Base-by-base conservation (phyloP, 352 stramenopile genomes). In the Phytopythium delawarense region DNA sequence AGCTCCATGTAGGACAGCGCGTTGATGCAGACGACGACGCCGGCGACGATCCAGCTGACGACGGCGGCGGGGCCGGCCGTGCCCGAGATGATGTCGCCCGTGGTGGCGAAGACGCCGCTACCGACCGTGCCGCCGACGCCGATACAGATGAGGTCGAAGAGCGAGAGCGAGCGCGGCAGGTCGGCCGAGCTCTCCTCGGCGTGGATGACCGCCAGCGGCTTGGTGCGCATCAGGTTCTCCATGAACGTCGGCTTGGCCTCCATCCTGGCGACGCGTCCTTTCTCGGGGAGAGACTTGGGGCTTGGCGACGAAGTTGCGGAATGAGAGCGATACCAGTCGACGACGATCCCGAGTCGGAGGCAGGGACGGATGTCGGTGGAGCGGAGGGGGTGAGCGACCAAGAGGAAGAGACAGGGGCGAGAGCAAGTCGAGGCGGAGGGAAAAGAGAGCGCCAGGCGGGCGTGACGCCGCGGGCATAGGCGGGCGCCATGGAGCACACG, bases 1-100 rank as follows among this genome's bases (percentile, higher is more conserved):
- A 93, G 69, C 64, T 97, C 89, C 49, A 91, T 91, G 67, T 92
- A 97, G 44, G 84, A 87, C 16, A 92, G 63, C 6, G 89, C 89
- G 40, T 86, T 94, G 48, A 91, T 67, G 51, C 79, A 88, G 23
- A 87, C 92, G 30, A 93, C 84, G 4, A 94, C 39, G 39, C 90
- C 93, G 32, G 74, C 81, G 55, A 97, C 83, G 20, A 75, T 60
- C 84, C 89, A 98, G 39, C 74, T 91, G 37, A 98, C 58, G 62
- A 91, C 72, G 0, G 87, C 88, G 23, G 84, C 84, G 0, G 93
- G 89, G 8, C 93, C 93, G 1, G 88, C 87, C 6, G 66, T 88
- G 3, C 48, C 60, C 8, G 78, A 88, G 60, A 98, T 88, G 42
- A 77, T 87, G 28, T 85, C 81, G 48, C 96, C 44, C 44, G 44